These are phyloP conservation scores for Melampsora americana DNA, from an alignment of 1,284 basidiomycete species.

Conservation along the genomic window DNA sequence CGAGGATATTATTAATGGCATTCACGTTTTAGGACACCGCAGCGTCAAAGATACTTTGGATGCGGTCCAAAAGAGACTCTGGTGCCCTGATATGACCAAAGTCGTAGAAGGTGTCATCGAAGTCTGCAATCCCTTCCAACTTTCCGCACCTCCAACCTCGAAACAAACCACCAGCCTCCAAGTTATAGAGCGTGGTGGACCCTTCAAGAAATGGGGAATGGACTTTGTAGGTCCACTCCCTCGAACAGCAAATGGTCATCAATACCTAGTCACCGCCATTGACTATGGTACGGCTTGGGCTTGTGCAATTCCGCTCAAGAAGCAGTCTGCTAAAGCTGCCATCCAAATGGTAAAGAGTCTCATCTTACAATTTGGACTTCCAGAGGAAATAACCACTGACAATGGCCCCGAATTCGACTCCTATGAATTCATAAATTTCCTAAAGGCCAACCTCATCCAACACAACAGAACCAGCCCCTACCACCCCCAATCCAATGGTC, in stretches of 20 bases:
- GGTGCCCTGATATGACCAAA: slow-evolving; percentile 11
- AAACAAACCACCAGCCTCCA: background rate
- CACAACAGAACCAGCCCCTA: no score
- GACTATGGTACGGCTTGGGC: slow-evolving; percentile 30
- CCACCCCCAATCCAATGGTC: slow-evolving; percentile 37
- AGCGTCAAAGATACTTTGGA: no score
- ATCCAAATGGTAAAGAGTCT: slow-evolving; percentile 8
- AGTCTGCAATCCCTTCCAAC: slow-evolving; percentile 10
- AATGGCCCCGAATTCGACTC: slow-evolving; percentile 13
- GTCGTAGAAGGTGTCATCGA: background rate
- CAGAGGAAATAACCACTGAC: slow-evolving; percentile 16
- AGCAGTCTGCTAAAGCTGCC: background rate
- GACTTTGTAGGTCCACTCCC: slow-evolving; percentile 28
- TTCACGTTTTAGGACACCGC: slow-evolving; percentile 3
- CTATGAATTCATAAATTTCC: background rate
- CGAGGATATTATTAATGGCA: background rate
- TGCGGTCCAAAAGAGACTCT: background rate
- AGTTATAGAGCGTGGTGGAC: background rate
- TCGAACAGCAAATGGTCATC: background rate
- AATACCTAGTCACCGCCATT: slow-evolving; percentile 24
- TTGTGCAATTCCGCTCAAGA: background rate
- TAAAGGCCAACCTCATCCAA: slow-evolving; percentile 1
- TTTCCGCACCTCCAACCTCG: no score
- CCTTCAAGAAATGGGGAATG: slow-evolving; percentile 18
- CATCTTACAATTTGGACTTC: slow-evolving; percentile 10